Base-by-base conservation (phyloP, 176 grass and related monocot species). In the Puya raimondii region DNA sequence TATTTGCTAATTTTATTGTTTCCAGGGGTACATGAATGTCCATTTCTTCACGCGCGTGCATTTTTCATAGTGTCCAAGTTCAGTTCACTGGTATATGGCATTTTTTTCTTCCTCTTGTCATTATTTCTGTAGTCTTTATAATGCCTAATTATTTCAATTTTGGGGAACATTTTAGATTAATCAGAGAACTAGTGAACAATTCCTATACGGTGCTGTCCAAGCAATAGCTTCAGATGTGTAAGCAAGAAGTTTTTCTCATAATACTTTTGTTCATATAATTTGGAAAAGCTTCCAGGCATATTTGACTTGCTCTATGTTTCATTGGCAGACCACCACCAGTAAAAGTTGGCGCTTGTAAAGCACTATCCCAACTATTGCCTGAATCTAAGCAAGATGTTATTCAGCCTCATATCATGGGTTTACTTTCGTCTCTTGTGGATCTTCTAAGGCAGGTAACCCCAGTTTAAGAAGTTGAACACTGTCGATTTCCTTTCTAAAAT, bases 321-420 rank as follows among this genome's bases (percentile, higher is more conserved):
- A 48, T 80, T 80, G 58, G 73, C 89, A 97, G 89, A 22, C 86
- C 86, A 25, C 84, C 84, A 64, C 88, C 86, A 65, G 93, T 97
- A 72, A 97, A 97, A 90, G 89, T 97, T 74, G 93, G 93, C n/a
- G 89, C 89, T 74, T 92, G 89, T 76, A 89, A 81, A 72, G 84
- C 86, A 69, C 53, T 97, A 17, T 76, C 89, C 10, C 84, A 92
- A 74, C 76, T 92, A 18, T 69, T 97, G 56, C 84, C 82, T 9
- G 83, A 79, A 63, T 87, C 68, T 80, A 90, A 83, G 51, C 73
- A 78, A 47, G 70, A 82, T 49, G 74, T 69, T 54, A 63, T 90
- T 74, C 78, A 85, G 70, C 72, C 74, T 53, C 78, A 82, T 58
- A 90, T 92, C 68, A 85, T 92, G 84, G 76, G 81, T 23, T 83